Conservation (phyloP, 495 filamentous ascomycete genomes). For the Hypoxylon rickii region DNA sequence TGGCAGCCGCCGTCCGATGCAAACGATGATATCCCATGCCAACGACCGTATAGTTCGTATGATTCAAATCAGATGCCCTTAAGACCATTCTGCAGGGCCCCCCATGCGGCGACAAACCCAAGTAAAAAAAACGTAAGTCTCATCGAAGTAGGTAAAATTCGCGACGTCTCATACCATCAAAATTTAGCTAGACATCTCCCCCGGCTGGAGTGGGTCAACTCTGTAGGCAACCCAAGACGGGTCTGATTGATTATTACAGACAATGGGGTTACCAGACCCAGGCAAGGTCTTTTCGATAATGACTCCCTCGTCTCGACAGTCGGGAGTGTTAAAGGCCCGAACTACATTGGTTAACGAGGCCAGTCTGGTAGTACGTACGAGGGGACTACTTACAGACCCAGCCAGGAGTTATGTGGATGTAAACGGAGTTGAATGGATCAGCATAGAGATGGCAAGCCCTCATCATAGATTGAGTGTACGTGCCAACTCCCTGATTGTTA, state of each 20-base stretch:
- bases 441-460: conserved; percentile 10
- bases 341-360: conserved; percentile 1
- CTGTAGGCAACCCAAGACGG: conserved; percentile 24
- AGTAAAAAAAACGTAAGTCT: too few species aligned
- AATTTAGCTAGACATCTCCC: neutral
- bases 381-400: conserved; percentile 28
- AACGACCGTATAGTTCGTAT: too few species aligned
- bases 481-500: conserved; percentile 29
- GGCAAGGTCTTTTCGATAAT: conserved; percentile 6
- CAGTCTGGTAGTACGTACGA: neutral
- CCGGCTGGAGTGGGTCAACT: conserved; percentile 1
- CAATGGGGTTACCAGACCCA: neutral
- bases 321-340: conserved; percentile 8
- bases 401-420: conserved; percentile 14
- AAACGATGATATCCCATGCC: too few species aligned
- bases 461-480: conserved; percentile 27
- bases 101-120: too few species aligned
- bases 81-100: too few species aligned
- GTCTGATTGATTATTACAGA: conserved; percentile 20
- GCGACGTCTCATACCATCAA: neutral
- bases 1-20: too few species aligned
- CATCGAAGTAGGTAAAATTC: neutral
- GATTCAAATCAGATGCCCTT: too few species aligned
- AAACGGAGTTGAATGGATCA: conserved; percentile 13
- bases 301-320: conserved; percentile 15